Percentiles rank a stretch among this genome's conserved stretches.
Conservation (phyloP, 495 filamentous ascomycete species). For the Aspergillus homomorphus region DNA sequence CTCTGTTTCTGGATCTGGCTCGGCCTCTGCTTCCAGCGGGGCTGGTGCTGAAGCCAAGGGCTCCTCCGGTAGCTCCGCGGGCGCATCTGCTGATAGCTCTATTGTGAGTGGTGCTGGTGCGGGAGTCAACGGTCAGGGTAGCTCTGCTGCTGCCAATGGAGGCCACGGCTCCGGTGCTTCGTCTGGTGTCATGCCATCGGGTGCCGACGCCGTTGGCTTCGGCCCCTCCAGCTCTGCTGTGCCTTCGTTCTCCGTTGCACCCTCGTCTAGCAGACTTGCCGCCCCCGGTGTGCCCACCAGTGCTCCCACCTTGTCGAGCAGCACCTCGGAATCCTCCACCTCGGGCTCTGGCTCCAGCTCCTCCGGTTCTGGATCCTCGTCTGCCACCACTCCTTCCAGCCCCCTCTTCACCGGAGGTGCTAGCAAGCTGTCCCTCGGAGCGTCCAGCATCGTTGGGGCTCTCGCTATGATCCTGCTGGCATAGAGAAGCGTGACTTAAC, state of each 20-base stretch:
- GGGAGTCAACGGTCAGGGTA: not conserved
- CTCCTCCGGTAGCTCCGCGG: not conserved
- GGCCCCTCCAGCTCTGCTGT: not conserved
- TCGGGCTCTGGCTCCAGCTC: constrained; percentile 3
- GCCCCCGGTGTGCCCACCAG: not conserved
- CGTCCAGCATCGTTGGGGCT: constrained; percentile 18
- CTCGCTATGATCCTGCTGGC: constrained; percentile 21
- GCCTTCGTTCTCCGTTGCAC: not conserved
- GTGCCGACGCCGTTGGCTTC: not conserved
- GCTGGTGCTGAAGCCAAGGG: constrained; percentile 1
- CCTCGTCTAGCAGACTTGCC: not conserved
- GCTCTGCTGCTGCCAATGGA: not conserved
- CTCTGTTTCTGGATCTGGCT: not conserved
- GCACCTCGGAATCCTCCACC: not conserved
- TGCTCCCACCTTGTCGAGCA: not conserved
- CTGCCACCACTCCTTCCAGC: constrained; percentile 18
- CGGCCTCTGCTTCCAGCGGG: constrained; percentile 1
- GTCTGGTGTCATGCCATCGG: not conserved
- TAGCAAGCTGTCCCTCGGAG: constrained; percentile 22
- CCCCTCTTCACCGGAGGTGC: constrained; percentile 33
- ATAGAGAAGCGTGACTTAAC: not conserved
- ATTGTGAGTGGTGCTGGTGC: no score
- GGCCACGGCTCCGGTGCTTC: not conserved
- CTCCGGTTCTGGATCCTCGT: not conserved
- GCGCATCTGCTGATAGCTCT: not conserved